Evolutionary conservation across 345 rosid species (phyloP).

Genomic region (Populus nigra): DNA sequence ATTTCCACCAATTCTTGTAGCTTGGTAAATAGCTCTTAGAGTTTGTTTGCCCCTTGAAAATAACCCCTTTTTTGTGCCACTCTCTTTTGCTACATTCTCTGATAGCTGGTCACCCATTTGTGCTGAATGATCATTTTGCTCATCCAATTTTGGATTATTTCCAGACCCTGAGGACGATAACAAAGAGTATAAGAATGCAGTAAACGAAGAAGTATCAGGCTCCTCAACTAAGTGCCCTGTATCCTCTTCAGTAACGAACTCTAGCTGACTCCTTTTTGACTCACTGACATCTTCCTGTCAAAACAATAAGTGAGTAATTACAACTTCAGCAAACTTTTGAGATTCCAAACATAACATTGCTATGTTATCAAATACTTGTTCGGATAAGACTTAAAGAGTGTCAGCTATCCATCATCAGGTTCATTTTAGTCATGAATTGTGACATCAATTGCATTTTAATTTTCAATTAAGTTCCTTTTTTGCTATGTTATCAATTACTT

Average conservation of each 20-base stretch:
- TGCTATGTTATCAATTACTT: background rate
- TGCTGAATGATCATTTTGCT: constrained; percentile 39
- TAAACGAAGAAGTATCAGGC: constrained; percentile 93
- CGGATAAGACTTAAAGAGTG: background rate
- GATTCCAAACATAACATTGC: background rate
- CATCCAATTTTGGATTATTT: constrained; percentile 38
- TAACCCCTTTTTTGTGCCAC: constrained; percentile 52
- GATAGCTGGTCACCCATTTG: constrained; percentile 41
- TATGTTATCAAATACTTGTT: background rate
- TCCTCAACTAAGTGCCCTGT: constrained; percentile 47
- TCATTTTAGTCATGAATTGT: background rate
- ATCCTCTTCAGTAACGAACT: constrained; percentile 46
- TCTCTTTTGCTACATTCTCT: constrained; percentile 48
- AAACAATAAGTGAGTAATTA: background rate
- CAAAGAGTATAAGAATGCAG: constrained; percentile 83
- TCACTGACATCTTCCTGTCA: constrained; percentile 52
- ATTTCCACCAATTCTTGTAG: constrained; percentile 49
- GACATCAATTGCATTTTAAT: background rate
- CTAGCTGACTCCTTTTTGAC: constrained; percentile 44
- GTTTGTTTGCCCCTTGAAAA: constrained; percentile 74
- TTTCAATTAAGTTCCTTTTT: too few species aligned
- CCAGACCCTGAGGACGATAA: constrained; percentile 57
- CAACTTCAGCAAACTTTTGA: background rate
- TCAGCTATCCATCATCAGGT: background rate
- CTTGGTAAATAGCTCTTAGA: constrained; percentile 51